Conservation (phyloP, 2,329 filamentous ascomycete species). For the Biscogniauxia marginata region DNA sequence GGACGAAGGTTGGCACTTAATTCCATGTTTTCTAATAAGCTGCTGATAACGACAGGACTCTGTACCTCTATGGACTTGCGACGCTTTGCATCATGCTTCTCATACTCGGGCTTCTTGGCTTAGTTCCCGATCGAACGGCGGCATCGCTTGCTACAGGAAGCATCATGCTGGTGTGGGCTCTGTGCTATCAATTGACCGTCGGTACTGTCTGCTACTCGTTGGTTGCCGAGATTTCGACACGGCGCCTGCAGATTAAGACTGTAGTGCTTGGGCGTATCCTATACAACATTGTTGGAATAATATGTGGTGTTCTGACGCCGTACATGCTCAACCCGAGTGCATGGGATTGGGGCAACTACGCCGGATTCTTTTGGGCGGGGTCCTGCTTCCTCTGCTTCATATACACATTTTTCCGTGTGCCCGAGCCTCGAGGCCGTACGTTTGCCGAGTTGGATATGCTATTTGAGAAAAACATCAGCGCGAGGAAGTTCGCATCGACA, state of each 20-base stretch:
- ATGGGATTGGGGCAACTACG: conserved; percentile 86
- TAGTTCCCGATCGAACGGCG: conserved; percentile 63
- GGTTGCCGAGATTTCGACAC: conserved; percentile 79
- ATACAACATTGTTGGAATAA: conserved; percentile 78
- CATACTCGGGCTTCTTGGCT: conserved; percentile 78
- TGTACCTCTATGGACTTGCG: conserved; percentile 75
- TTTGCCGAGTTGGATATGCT: conserved; percentile 86
- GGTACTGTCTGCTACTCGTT: conserved; percentile 89
- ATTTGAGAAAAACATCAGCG: conserved; percentile 71
- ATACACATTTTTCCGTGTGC: conserved; percentile 78
- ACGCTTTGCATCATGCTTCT: conserved; percentile 75
- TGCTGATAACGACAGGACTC: conserved; percentile 29
- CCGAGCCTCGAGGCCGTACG: conserved; percentile 75
- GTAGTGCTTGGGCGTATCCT: conserved; percentile 81
- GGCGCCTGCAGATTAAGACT: conserved; percentile 85
- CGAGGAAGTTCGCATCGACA: conserved; percentile 68
- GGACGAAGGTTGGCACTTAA: conserved; percentile 57
- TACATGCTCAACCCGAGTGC: conserved; percentile 89
- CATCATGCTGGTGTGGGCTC: conserved; percentile 80
- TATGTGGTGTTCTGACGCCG: conserved; percentile 78
- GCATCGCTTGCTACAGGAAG: conserved; percentile 76
- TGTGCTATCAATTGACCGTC: conserved; percentile 83
- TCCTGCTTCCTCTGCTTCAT: conserved; percentile 78
- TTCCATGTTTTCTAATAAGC: conserved; percentile 31
- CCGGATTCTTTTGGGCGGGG: conserved; percentile 84